A percentile compares a stretch with the other conserved stretches of the same genome.
These are phyloP conservation scores for Mariannaea elegans DNA, from an alignment of 2,329 filamentous ascomycete species.

Conservation along the genomic window DNA sequence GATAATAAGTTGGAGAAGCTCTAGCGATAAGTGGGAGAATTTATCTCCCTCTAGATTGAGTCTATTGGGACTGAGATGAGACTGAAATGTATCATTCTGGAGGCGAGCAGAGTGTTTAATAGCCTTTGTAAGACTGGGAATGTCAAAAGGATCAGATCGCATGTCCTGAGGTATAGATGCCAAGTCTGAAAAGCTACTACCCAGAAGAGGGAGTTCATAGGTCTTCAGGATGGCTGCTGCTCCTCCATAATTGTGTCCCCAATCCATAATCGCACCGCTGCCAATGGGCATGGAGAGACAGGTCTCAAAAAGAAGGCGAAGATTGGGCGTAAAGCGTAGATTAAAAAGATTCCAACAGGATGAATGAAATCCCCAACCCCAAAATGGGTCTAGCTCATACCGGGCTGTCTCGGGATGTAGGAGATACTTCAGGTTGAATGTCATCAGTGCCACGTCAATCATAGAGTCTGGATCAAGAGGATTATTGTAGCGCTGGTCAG, in stretches of 20 bases:
- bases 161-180: background rate
- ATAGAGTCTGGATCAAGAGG: background rate
- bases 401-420: constrained; percentile 1
- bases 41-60: background rate
- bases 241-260: constrained; percentile 28
- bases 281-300: constrained; percentile 19
- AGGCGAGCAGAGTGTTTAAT: constrained; percentile 2
- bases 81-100: constrained; percentile 7
- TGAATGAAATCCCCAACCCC: constrained; percentile 24
- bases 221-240: background rate
- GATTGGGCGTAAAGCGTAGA: background rate
- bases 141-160: constrained; percentile 9
- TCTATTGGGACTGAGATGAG: background rate
- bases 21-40: constrained; percentile 19
- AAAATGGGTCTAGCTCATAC: constrained; percentile 2
- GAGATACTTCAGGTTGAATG: background rate
- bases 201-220: background rate
- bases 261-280: constrained; percentile 3
- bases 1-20: constrained; percentile 22
- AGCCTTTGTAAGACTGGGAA: constrained; percentile 4
- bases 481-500: constrained; percentile 9
- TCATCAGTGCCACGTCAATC: constrained; percentile 14
- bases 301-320: constrained; percentile 10
- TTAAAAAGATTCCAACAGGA: constrained; percentile 25
- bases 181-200: constrained; percentile 1